Evolutionary conservation across 768 basidiomycete genomes (phyloP), one percentile per base, ranked within the genome.

Genomic region (Aureoboletus auriporus): DNA sequence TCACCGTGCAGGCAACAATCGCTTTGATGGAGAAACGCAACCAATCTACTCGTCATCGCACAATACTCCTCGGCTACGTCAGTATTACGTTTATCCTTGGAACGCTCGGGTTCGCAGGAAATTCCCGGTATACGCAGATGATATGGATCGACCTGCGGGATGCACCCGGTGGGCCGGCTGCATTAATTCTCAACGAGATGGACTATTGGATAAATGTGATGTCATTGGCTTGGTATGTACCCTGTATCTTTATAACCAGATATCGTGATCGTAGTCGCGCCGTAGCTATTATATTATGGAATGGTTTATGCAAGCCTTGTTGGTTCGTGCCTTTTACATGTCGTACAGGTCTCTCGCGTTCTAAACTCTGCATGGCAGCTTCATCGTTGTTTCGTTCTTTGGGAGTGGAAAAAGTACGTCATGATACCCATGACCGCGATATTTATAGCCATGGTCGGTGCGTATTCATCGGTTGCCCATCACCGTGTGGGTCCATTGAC

Each of bases 81-180:
- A 37, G 44, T 41, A 42, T 59, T 35, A 65, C 63, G 1, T 68
- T 69, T 28, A 8, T 34, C 12, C 43, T 68, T 30, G 69, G 53
- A 5, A 63, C 61, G 1, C 44, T 71, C 9, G 58, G 55, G 8
- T 54, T 63, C 6, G 64, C 50, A 7, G 49, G 39, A 2, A 61
- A 68, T 23, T 50, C 55, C 3, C 61, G 54, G 34, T 67, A 62
- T 46, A 68, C 55, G 44, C 61, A 51, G 17, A 57, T 63, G 66
- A 62, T 67, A n/a, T 71, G 50, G 54, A 66, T 68, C 17, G 65
- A 69, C 33, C 7, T 62, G 29, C 64, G 67, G 11, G 50, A 52
- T 28, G 16, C 46, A 6, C 35, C 48, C 0, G 54, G 53, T 34
- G 54, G 53, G 5, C 46, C 57, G 5, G 56, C 50, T 11, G 56